Evolutionary conservation across 495 filamentous ascomycete genomes (phyloP).

Genomic region (Aspergillus heteromorphus): DNA sequence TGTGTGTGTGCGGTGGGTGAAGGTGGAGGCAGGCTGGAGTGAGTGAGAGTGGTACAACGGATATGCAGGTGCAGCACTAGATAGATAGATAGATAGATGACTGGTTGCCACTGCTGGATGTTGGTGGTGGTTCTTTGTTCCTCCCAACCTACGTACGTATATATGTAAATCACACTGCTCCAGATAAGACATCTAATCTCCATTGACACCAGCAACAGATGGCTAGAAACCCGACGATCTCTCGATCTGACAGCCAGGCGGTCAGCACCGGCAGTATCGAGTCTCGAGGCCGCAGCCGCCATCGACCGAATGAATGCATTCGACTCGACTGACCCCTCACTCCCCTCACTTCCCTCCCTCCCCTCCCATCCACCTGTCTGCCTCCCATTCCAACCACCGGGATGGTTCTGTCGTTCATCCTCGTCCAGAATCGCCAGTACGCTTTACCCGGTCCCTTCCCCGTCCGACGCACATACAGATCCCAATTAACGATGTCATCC

Average conservation of each 20-base stretch:
- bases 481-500: not conserved
- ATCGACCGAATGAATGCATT: not conserved
- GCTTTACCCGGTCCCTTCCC: constrained; percentile 19
- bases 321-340: not conserved
- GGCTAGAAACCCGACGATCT: too few relatives aligned
- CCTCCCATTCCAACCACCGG: constrained; percentile 11
- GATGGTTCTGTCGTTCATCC: constrained; percentile 90
- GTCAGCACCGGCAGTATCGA: constrained; percentile 31
- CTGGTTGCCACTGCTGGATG: too few relatives aligned
- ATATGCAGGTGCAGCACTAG: not conserved
- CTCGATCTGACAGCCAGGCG: constrained; percentile 17
- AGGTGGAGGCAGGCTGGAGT: not conserved
- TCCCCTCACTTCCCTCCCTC: constrained; percentile 15
- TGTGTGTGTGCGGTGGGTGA: not conserved
- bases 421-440: constrained; percentile 95
- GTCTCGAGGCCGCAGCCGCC: constrained; percentile 11
- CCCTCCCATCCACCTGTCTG: constrained; percentile 17
- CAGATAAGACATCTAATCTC: too few relatives aligned
- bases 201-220: too few relatives aligned
- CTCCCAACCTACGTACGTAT: too few relatives aligned
- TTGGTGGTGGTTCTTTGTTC: too few relatives aligned
- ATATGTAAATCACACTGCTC: too few relatives aligned
- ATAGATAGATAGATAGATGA: not conserved
- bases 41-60: not conserved
- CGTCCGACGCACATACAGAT: not conserved